Percentiles rank a stretch among this genome's conserved stretches.
These are phyloP conservation scores for Cytospora leucostoma DNA, from an alignment of 2,329 filamentous ascomycete genomes.

Conservation along the genomic window DNA sequence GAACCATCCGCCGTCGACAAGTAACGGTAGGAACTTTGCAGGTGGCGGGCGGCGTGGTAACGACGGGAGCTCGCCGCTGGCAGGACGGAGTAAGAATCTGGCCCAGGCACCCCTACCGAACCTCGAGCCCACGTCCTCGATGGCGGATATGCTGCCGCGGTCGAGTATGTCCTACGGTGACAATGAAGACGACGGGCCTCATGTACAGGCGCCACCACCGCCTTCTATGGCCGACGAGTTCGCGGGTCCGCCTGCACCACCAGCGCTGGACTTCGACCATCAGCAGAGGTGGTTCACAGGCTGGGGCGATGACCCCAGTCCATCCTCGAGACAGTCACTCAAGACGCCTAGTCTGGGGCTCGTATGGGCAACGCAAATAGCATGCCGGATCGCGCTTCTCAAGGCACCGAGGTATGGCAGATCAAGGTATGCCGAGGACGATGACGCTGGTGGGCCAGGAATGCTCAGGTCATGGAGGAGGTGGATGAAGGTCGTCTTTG, in stretches of 20 bases:
- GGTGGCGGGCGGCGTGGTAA: background rate
- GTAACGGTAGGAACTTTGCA: constrained; percentile 15
- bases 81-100: constrained; percentile 45
- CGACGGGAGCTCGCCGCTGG: constrained; percentile 46
- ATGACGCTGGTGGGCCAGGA: constrained; percentile 37
- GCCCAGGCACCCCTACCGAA: constrained; percentile 34
- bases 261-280: constrained; percentile 74
- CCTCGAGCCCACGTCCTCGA: constrained; percentile 44
- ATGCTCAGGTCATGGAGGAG: constrained; percentile 64
- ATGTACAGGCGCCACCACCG: constrained; percentile 6
- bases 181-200: constrained; percentile 27
- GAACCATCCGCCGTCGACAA: constrained; percentile 20
- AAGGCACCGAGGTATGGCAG: constrained; percentile 62
- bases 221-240: constrained; percentile 14
- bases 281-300: constrained; percentile 95
- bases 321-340: constrained; percentile 47
- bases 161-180: constrained; percentile 37
- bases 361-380: constrained; percentile 88
- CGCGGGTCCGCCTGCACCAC: constrained; percentile 26
- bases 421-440: constrained; percentile 37
- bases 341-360: constrained; percentile 89
- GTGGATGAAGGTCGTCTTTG: constrained; percentile 88
- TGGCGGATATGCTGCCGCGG: constrained; percentile 38
- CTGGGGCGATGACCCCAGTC: constrained; percentile 73
- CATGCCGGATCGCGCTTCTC: constrained; percentile 77